Base-by-base conservation (phyloP, 805 yeast genomes). In the Starmerella ratchasimensis region DNA sequence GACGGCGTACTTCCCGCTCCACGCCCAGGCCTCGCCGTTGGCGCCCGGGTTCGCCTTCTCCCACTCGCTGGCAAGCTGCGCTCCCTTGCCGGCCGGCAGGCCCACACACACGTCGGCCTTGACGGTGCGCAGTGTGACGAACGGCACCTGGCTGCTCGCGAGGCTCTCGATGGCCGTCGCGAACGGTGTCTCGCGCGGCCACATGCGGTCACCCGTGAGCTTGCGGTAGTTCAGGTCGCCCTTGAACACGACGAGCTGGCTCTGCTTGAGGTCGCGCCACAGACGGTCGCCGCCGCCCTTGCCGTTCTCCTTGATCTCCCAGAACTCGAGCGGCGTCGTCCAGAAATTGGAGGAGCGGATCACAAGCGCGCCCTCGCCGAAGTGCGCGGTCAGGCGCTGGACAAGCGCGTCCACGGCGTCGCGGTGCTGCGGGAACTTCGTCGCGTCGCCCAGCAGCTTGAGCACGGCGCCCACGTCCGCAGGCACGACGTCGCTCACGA, bases 191-290 rank as follows among this genome's bases (percentile, higher is more conserved):
- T 83, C 72, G 41, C 78, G 69, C 15, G 74, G 74, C 99, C 99
- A 90, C 50, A 67, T 67, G 58, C 86, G 70, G 53, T 90, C 99
- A 35, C 83, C 94, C 2, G 94, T 80, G 42, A 93, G 62, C 59
- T 90, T 90, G 60, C 99, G 74, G 62, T 93, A 88, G 63, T 90
- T 90, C 60, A 90, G 68, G 53, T 90, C 99, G 41, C 99, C 99
- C 62, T 90, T 90, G 59, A 88, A 78, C 44, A 90, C 73, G 43
- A 88, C 67, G 37, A 75, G 65, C 10, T 93, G 78, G 13, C 74
- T 61, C 19, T 53, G 50, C 42, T 62, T 56, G 45, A 90, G 64
- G 38, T 74, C 73, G 5, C 68, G 55, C 61, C 78, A 76, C 19
- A 83, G 62, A 34, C 65, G 69, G 5, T 67, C 63, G 36, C 83